Percentiles rank a stretch among this genome's conserved stretches.
Evolutionary conservation across 2,329 filamentous ascomycete genomes (phyloP).

Genomic region (Trichophaea hybrida): DNA sequence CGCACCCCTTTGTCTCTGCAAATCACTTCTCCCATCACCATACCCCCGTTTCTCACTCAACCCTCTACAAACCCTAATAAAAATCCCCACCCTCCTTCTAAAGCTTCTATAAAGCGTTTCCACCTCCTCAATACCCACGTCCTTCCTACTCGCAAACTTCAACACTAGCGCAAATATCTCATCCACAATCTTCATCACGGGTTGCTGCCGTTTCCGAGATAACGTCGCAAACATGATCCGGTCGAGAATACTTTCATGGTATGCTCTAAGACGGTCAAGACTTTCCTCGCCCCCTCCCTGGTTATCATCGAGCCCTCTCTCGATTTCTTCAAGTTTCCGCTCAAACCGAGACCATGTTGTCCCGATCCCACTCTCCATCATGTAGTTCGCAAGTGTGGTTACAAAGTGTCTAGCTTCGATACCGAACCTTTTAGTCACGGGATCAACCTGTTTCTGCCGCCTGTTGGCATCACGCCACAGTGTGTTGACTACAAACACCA

Average conservation of each 20-base stretch:
- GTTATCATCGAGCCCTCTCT: constrained; percentile 15
- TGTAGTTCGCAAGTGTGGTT: constrained; percentile 56
- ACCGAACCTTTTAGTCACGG: constrained; percentile 45
- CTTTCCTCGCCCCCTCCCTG: constrained; percentile 35
- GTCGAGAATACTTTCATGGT: constrained; percentile 61
- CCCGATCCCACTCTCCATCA: constrained; percentile 63
- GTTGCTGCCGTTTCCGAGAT: constrained; percentile 58
- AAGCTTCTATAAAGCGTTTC: constrained; percentile 49
- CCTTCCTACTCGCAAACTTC: constrained; percentile 40
- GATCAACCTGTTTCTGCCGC: constrained; percentile 28
- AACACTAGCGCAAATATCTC: constrained; percentile 63
- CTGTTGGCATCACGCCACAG: constrained; percentile 16
- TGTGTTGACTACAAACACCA: constrained; percentile 60
- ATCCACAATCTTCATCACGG: constrained; percentile 58
- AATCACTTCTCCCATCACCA: constrained; percentile 29
- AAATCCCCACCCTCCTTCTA: constrained; percentile 56
- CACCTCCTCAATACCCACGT: constrained; percentile 26
- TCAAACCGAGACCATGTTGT: constrained; percentile 61
- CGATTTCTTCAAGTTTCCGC: constrained; percentile 37
- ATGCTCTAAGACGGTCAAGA: constrained; percentile 38
- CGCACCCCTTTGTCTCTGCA: constrained; percentile 30
- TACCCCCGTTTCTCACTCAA: constrained; percentile 49
- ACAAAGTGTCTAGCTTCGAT: constrained; percentile 72
- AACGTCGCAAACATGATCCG: constrained; percentile 60
- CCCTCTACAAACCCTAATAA: constrained; percentile 56